Conservation (phyloP, 495 filamentous ascomycete genomes). For the Hyaloscypha variabilis region DNA sequence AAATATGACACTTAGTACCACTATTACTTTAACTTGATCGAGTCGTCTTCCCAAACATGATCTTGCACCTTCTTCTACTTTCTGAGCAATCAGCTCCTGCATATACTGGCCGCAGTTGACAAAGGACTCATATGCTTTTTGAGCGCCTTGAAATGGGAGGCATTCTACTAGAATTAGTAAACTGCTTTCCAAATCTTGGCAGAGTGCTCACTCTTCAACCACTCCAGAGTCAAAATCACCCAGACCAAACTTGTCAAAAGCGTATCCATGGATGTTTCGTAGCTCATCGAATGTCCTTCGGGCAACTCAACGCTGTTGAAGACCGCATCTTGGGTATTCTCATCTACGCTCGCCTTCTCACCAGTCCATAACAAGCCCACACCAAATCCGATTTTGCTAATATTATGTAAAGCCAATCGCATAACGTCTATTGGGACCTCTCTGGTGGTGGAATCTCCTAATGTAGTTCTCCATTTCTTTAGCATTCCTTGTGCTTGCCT, state of each 20-base stretch:
- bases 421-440: background rate
- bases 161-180: conserved; percentile 32
- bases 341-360: background rate
- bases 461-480: background rate
- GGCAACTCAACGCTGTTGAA: conserved; percentile 43
- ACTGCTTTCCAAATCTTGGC: background rate
- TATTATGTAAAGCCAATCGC: background rate
- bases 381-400: background rate
- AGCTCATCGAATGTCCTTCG: conserved; percentile 60
- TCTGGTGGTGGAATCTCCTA: background rate
- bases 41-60: no score
- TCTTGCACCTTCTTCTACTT: conserved; percentile 38
- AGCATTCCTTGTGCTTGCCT: conserved; percentile 57
- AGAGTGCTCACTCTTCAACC: conserved; percentile 40
- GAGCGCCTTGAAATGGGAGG: conserved; percentile 54
- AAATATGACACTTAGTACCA: no score
- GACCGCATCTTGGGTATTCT: background rate
- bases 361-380: background rate
- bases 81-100: conserved; percentile 59
- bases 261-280: conserved; percentile 32
- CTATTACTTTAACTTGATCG: no score
- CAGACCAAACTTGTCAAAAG: conserved; percentile 52
- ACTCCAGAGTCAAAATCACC: conserved; percentile 52
- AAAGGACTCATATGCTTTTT: conserved; percentile 50
- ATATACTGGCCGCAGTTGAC: conserved; percentile 67